phyloP scores from a whole-genome alignment of 2,329 filamentous ascomycete species.

The Cercospora brassicicola region DNA sequence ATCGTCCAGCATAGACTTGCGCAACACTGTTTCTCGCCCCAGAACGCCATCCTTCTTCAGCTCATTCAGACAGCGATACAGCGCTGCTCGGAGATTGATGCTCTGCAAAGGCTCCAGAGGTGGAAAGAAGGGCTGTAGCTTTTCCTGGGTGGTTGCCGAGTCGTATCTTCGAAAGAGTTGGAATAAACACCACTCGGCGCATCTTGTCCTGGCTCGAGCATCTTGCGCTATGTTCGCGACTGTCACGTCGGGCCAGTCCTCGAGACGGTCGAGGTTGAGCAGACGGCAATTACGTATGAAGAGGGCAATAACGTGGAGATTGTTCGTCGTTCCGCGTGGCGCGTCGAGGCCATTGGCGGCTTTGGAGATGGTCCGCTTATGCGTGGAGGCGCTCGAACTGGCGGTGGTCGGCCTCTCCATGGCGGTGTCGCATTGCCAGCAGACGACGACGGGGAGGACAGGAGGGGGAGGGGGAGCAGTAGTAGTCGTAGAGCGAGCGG shows the following conservation, averaged over 20 bases:
- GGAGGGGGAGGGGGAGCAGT: not conserved
- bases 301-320: constrained; percentile 52
- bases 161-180: constrained; percentile 85
- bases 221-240: constrained; percentile 68
- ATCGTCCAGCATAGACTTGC: constrained; percentile 96
- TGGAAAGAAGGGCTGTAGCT: constrained; percentile 86
- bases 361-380: constrained; percentile 25
- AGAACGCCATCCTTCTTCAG: constrained; percentile 84
- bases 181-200: constrained; percentile 88
- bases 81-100: constrained; percentile 79
- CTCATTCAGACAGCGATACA: constrained; percentile 78
- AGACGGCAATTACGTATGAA: constrained; percentile 84
- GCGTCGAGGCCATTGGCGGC: constrained; percentile 5
- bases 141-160: constrained; percentile 71
- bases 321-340: constrained; percentile 1
- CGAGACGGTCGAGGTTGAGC: constrained; percentile 71
- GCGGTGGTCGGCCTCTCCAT: constrained; percentile 20
- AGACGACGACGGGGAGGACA: not conserved
- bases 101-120: constrained; percentile 88
- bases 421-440: constrained; percentile 7
- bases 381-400: constrained; percentile 10
- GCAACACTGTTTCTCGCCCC: constrained; percentile 74
- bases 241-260: constrained; percentile 79
- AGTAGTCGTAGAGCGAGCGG: not conserved
- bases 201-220: constrained; percentile 74